These are phyloP conservation scores for Quercus aquifolioides DNA, from an alignment of 306 rosid species.

Conservation along the genomic window DNA sequence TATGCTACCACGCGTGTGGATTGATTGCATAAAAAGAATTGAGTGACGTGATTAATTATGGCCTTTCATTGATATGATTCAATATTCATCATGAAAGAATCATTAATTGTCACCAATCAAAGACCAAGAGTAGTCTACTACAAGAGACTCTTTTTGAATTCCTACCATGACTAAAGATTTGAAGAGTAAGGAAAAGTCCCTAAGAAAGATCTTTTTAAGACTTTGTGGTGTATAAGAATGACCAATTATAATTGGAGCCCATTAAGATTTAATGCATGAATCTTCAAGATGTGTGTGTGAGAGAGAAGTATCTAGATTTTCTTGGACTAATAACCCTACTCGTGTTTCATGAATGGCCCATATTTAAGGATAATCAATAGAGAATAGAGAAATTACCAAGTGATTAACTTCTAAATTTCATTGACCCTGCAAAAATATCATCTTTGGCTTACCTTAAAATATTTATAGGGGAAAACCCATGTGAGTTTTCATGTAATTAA, in stretches of 20 bases:
- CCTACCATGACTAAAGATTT: background rate
- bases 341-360: no score
- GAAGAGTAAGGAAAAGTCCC: background rate
- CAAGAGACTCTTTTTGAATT: no score
- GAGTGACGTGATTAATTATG: background rate
- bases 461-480: background rate
- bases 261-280: conserved; percentile 27
- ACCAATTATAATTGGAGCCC: conserved; percentile 9
- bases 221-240: background rate
- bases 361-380: no score
- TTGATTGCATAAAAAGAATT: background rate
- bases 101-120: background rate
- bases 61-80: background rate
- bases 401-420: background rate
- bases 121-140: background rate
- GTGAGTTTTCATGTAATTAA: background rate
- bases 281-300: background rate
- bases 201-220: background rate
- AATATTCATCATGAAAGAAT: background rate
- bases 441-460: background rate
- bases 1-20: conserved; percentile 8
- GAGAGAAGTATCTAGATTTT: background rate
- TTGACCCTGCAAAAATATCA: background rate
- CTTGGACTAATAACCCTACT: no score
- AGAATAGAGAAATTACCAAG: no score